Evolutionary conservation across 164 flowering plant species (phyloP), one percentile per base, ranked within the genome.

Genomic region (Buxus sempervirens): DNA sequence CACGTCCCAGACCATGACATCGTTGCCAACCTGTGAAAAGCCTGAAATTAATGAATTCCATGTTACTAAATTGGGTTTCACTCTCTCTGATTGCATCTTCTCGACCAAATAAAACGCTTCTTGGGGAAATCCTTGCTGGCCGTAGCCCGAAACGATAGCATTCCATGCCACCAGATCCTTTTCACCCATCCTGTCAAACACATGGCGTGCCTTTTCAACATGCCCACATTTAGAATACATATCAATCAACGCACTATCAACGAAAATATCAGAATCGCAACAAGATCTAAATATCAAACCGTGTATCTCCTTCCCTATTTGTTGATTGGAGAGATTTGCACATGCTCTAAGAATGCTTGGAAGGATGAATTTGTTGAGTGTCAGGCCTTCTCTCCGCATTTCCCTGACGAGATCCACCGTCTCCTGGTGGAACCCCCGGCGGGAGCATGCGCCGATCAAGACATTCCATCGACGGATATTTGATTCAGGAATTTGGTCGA

Each of bases 1-100:
- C 22, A 83, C 58, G 16, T 78, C 62, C 49, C 66, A 53, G n/a
- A 80, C 87, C 87, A 68, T 82, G 2, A 22, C 32, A 9, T 60
- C 64, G 68, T 86, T 79, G 23, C 84, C 84, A 23, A 32, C 79
- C 60, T 66, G 82, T 19, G 87, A 78, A 70, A 93, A 93, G 10
- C 97, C 96, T 0, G 89, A 70, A 56, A 91, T 80, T 60, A 94
- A 66, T 0, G 89, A 75, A 69, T 94, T 94, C 96, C 96, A 94
- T 38, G 98, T 91, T 18, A 88, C 73, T 25, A 88, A 66, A 82
- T 89, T 82, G 27, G 96, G 90, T 63, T 77, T 76, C 15, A 84
- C 5, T 45, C 90, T 89, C 51, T 18, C 9, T 36, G 32, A 8
- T 42, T 66, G 56, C 86, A 81, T 80, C 58, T 81, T 72, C 54